Evolutionary conservation across 768 basidiomycete species (phyloP), one percentile per base, ranked within the genome.

Genomic region (Hydnum rufescens): DNA sequence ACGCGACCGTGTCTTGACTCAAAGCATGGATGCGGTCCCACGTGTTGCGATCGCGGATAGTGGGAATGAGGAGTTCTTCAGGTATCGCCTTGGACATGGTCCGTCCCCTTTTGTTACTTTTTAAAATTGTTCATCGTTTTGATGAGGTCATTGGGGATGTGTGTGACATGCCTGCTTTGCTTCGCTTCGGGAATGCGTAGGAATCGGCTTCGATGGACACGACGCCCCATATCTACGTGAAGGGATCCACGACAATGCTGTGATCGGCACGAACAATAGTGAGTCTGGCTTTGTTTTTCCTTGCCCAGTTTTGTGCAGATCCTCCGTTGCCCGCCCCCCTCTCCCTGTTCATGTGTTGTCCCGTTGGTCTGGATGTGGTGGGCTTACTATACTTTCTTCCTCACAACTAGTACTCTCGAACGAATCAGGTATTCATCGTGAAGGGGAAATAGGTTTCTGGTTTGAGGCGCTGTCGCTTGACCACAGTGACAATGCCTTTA

Each of bases 21-120:
- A 68, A n/a, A 61, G 64, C 2, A 76, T 84, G 2, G 83, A 88
- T 60, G 64, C 63, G 22, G 74, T 70, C 30, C 84, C 84, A 19
- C 75, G 85, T 5, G 49, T 57, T 2, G 62, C 71, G 28, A 66
- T 89, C 32, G 34, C 8, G 34, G 34, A 39, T 39, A 8, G 19
- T 39, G 34, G 34, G 19, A 19, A 8, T 19, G 19, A 39, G 34
- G 19, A 8, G 34, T 77, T 77, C 61, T 88, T 90, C 60, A 85
- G 84, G 0, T 87, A 89, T 64, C 68, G 85, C 47, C 68, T 89
- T 2, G 85, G 84, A 5, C 82, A 86, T 57, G 83, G 82, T 82
- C 43, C 51, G 70, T 62, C 34, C 29, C 22, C 28, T 16, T 19
- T 19, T n/a, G n/a, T n/a, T n/a, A n/a, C n/a, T n/a, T n/a, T n/a